phyloP scores from a whole-genome alignment of 2,329 filamentous ascomycete genomes.

The Xylariales sp. region DNA sequence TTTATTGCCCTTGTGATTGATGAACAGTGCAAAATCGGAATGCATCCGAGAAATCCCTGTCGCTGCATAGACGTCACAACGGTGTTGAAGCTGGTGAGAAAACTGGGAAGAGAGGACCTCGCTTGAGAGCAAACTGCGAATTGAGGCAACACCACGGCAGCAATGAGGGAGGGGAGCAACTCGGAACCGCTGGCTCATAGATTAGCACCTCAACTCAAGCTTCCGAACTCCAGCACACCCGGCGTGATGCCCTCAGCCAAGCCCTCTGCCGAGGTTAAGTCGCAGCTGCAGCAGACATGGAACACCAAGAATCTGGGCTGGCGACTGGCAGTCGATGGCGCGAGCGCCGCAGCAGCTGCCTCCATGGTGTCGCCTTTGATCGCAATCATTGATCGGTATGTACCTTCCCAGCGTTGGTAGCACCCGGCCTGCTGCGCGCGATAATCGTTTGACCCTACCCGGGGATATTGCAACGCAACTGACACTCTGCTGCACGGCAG shows the following conservation, averaged over 20 bases:
- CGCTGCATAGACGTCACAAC: no score
- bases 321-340: conserved; percentile 63
- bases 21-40: background rate
- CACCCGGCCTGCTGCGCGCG: background rate
- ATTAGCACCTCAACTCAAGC: conserved; percentile 3
- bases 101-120: no score
- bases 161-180: no score
- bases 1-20: background rate
- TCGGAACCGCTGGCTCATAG: no score
- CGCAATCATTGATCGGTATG: conserved; percentile 79
- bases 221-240: background rate
- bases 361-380: conserved; percentile 78
- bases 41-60: no score
- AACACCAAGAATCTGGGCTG: conserved; percentile 70
- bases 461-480: background rate
- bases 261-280: conserved; percentile 4
- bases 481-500: conserved; percentile 30
- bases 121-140: no score
- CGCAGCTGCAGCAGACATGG: conserved; percentile 42
- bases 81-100: no score
- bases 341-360: conserved; percentile 68
- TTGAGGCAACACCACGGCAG: no score
- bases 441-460: background rate
- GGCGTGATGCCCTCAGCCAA: conserved; percentile 1
- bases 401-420: no score